Conservation (phyloP, 306 rosid species). For the Cercis canadensis region DNA sequence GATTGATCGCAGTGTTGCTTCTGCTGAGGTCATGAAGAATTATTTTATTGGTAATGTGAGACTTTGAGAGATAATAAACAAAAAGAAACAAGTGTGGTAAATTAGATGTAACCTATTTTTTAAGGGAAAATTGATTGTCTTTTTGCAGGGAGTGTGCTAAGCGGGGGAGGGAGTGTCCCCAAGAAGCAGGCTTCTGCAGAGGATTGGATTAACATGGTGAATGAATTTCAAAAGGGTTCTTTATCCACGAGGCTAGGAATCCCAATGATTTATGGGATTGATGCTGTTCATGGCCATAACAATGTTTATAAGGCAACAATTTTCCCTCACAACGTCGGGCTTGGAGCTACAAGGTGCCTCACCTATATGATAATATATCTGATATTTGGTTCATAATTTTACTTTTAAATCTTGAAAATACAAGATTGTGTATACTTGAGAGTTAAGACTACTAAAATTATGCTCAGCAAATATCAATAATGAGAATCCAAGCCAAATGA, state of each 20-base stretch:
- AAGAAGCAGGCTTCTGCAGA: neutral
- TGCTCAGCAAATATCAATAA: too few relatives aligned
- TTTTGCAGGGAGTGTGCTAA: neutral
- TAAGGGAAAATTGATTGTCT: too few relatives aligned
- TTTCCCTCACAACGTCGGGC: neutral
- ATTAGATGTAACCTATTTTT: too few relatives aligned
- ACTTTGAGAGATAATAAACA: too few relatives aligned
- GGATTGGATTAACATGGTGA: conserved; percentile 1
- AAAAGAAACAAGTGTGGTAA: too few relatives aligned
- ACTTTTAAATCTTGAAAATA: too few relatives aligned
- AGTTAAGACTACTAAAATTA: too few relatives aligned
- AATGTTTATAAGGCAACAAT: neutral
- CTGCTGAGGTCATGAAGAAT: conserved; percentile 2
- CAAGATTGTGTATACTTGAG: too few relatives aligned
- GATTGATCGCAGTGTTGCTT: conserved; percentile 21
- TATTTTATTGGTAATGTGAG: conserved; percentile 20
- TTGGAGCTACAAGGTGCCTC: neutral
- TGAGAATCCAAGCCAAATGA: neutral
- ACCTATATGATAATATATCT: neutral
- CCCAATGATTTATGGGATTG: conserved; percentile 4
- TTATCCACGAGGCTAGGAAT: neutral
- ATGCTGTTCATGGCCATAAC: conserved; percentile 5
- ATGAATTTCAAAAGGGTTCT: conserved; percentile 3
- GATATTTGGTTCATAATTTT: too few relatives aligned
- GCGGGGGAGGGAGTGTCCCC: neutral